Base-by-base conservation (phyloP, 768 basidiomycete genomes). In the Boletus coccyginus region DNA sequence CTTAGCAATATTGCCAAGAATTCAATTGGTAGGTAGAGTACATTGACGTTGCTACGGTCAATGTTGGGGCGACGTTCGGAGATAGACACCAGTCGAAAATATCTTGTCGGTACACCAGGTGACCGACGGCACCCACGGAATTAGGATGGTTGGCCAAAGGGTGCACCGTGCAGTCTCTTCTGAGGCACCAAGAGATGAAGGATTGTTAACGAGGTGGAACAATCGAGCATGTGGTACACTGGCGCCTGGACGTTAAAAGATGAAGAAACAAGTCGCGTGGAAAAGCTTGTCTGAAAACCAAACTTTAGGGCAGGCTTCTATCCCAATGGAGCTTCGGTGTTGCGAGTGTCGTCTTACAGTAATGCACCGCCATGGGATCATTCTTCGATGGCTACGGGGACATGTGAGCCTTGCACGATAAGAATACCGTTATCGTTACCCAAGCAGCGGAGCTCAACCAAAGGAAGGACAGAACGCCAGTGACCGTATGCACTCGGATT, bases 221-320 rank as follows among this genome's bases (percentile, higher is more conserved):
- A 78, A 74, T 68, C 79, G 66, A 78, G 72, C 80, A 83, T 85
- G 81, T 85, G 80, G 78, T 78, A 75, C 65, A 65, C 67, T 62
- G 68, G 77, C 66, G 74, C 79, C 85, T 80, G 75, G 60, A 74
- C 84, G 85, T 85, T 84, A 85, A 85, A 86, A 85, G 81, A 84
- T 84, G 75, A 12, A 68, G 42, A 50, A 67, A 54, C 1, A 41
- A 5, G 9, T 17, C 7, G 8, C 12, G 14, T 2, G 13, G 29
- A 12, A 38, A 24, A 17, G 31, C 17, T 2, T 17, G 43, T 58
- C 66, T 68, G 21, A 61, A 50, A 50, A 13, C 3, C 7, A 2
- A 5, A 46, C 46, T 77, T 83, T 75, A 82, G 82, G 83, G 83
- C 71, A 58, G 79, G 81, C 59, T 41, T 32, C 27, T 27, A 6